A percentile compares a stretch with the other conserved stretches of the same genome.
phyloP scores from a whole-genome alignment of 495 filamentous ascomycete species.

The Letharia lupina region DNA sequence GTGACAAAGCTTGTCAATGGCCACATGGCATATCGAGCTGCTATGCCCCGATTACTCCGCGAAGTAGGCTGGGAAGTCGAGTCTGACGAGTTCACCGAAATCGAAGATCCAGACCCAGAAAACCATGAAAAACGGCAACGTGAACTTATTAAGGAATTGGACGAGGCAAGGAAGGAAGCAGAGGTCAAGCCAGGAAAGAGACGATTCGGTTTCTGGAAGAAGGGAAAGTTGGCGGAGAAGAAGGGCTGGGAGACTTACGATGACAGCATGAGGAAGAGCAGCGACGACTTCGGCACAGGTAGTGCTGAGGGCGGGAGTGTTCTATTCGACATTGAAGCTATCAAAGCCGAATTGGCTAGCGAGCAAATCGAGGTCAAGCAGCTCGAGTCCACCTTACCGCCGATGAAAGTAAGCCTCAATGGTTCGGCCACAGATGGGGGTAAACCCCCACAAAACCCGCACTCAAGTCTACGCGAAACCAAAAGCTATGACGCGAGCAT shows the following conservation, averaged over 20 bases:
- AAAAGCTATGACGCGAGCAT: constrained; percentile 39
- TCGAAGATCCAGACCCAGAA: constrained; percentile 95
- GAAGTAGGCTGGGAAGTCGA: constrained; percentile 84
- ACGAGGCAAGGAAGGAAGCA: constrained; percentile 81
- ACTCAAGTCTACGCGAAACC: constrained; percentile 38
- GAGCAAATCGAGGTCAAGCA: constrained; percentile 71
- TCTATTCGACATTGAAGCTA: constrained; percentile 93
- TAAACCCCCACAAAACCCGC: constrained; percentile 22
- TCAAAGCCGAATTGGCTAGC: constrained; percentile 73
- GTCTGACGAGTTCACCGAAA: constrained; percentile 91
- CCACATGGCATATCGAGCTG: constrained; percentile 92
- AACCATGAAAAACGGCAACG: constrained; percentile 80
- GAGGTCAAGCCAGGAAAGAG: constrained; percentile 65
- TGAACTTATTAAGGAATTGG: constrained; percentile 92
- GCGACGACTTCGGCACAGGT: constrained; percentile 33
- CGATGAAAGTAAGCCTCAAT: constrained; percentile 69
- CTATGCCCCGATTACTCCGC: constrained; percentile 79
- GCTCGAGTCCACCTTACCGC: constrained; percentile 77
- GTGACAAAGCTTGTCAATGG: constrained; percentile 79
- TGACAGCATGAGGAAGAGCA: constrained; percentile 31
- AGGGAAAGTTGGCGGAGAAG: constrained; percentile 65
- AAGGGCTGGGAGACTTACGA: constrained; percentile 96
- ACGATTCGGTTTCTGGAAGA: constrained; percentile 70
- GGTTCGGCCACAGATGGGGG: constrained; percentile 24
- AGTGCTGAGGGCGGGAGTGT: constrained; percentile 39